These are phyloP conservation scores for Lithospermum erythrorhizon DNA, from an alignment of 257 asterid genomes.

Conservation along the genomic window DNA sequence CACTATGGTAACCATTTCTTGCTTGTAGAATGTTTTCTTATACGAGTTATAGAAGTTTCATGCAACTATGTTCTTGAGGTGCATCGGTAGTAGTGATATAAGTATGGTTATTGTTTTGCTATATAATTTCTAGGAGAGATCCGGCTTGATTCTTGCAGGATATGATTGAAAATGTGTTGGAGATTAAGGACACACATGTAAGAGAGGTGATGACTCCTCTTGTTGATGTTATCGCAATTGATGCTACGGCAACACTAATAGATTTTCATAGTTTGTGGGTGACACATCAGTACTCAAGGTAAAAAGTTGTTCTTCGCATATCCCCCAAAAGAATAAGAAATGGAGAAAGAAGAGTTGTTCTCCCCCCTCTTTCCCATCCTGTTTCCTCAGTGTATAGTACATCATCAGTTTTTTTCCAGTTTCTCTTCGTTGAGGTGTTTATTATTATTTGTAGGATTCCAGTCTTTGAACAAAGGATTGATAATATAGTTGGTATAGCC, in stretches of 20 bases:
- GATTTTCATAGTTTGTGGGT: conserved; percentile 94
- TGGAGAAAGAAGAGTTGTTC: background rate
- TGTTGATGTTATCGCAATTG: conserved; percentile 93
- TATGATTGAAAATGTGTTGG: conserved; percentile 95
- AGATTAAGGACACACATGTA: conserved; percentile 96
- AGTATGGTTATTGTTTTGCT: background rate
- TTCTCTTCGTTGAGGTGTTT: conserved; percentile 3
- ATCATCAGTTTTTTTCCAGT: conserved; percentile 1
- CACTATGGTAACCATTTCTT: background rate
- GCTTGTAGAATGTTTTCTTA: background rate
- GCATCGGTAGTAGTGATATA: background rate
- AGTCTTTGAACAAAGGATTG: conserved; percentile 93
- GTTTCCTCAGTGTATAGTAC: background rate
- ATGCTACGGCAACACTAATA: conserved; percentile 76
- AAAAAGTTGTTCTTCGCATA: background rate
- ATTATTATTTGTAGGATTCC: conserved; percentile 65
- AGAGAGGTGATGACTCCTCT: conserved; percentile 99
- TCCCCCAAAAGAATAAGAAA: no score
- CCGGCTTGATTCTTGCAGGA: conserved; percentile 47
- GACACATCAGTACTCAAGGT: conserved; percentile 97
- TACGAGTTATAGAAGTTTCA: background rate
- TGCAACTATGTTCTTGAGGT: background rate
- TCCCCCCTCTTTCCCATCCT: background rate
- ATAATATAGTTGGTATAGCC: conserved; percentile 95
- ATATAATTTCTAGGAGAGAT: background rate